phyloP scores from a whole-genome alignment of 495 filamentous ascomycete genomes.

The Penicillium arizonense region DNA sequence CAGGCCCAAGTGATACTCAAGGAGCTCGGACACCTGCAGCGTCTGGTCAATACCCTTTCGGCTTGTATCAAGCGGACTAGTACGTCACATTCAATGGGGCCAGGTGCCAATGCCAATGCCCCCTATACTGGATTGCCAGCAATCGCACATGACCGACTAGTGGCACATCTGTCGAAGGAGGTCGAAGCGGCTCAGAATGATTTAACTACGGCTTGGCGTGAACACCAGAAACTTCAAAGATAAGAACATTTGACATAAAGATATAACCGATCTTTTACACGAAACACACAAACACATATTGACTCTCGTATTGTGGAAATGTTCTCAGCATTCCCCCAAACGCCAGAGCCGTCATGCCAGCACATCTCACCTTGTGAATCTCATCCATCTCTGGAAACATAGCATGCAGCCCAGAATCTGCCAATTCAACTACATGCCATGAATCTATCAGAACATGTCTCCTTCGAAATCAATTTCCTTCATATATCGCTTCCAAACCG shows the following conservation, averaged over 20 bases:
- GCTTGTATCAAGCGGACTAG: neutral
- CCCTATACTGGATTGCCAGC: no score
- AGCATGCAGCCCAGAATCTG: neutral
- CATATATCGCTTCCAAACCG: neutral
- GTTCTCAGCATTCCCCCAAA: neutral
- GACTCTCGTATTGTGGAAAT: neutral
- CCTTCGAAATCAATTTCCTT: neutral
- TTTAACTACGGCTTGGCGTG: neutral
- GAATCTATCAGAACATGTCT: neutral
- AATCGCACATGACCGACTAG: no score
- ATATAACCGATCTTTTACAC: neutral
- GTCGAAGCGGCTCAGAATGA: no score
- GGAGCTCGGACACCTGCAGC: neutral
- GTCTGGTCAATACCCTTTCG: conserved; percentile 6
- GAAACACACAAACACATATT: neutral
- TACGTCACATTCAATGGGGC: neutral
- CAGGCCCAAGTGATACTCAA: neutral
- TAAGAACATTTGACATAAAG: neutral
- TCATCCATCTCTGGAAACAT: conserved; percentile 1
- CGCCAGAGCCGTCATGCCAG: neutral
- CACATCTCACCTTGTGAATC: neutral
- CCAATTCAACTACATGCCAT: conserved; percentile 1
- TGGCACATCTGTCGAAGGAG: no score
- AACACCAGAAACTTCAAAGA: neutral
- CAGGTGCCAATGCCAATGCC: neutral